Evolutionary conservation across 805 yeast species (phyloP).

Genomic region (Kuraishia floccosa): DNA sequence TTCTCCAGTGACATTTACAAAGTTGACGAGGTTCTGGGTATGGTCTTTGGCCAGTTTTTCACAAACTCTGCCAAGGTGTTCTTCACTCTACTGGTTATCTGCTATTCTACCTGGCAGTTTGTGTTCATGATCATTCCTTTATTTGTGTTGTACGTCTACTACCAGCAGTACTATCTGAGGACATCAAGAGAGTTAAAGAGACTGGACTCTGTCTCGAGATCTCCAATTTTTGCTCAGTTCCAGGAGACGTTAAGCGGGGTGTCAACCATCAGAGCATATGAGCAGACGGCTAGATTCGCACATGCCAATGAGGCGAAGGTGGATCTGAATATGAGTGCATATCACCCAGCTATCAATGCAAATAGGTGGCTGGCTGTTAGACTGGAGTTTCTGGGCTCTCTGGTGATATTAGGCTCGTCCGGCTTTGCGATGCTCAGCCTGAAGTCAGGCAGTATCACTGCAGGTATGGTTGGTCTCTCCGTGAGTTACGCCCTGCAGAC

Average conservation of each 20-base stretch:
- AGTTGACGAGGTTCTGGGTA: conserved; percentile 68
- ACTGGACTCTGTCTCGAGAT: conserved; percentile 67
- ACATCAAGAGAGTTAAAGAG: conserved; percentile 79
- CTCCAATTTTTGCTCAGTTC: conserved; percentile 77
- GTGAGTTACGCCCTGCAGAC: conserved; percentile 88
- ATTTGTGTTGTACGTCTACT: conserved; percentile 49
- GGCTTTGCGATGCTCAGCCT: conserved; percentile 67
- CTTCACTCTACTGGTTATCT: conserved; percentile 71
- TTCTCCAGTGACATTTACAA: conserved; percentile 87
- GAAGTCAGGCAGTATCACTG: conserved; percentile 56
- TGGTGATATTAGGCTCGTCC: conserved; percentile 81
- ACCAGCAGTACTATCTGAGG: conserved; percentile 66
- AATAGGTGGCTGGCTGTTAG: conserved; percentile 98
- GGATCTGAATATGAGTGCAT: conserved; percentile 85
- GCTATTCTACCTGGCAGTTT: conserved; percentile 83
- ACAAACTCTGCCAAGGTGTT: conserved; percentile 48
- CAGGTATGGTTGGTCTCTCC: conserved; percentile 91
- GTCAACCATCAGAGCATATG: conserved; percentile 64
- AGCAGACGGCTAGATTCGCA: conserved; percentile 50
- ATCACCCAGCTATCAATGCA: conserved; percentile 83
- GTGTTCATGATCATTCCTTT: conserved; percentile 63
- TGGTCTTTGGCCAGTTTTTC: conserved; percentile 64
- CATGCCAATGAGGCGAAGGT: conserved; percentile 58
- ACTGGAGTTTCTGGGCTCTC: conserved; percentile 81
- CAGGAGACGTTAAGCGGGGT: conserved; percentile 75